A percentile compares a stretch with the other conserved stretches of the same genome.
These are phyloP conservation scores for Trapa incisa DNA, from an alignment of 345 rosid species.

Conservation along the genomic window DNA sequence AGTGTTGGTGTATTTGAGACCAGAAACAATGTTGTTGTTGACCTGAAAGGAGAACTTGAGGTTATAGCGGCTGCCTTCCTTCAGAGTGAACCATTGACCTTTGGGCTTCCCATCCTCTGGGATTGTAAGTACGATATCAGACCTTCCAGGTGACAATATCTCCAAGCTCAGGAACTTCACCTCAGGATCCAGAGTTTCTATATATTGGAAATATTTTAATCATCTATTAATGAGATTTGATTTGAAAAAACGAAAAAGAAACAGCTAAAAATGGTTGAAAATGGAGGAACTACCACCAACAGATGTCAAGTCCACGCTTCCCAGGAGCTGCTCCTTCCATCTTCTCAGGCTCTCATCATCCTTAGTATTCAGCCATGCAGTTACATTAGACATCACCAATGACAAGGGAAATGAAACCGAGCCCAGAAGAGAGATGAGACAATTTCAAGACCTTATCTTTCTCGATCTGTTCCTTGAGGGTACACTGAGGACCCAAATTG, in stretches of 20 bases:
- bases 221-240: not conserved
- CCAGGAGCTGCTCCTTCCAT: constrained; percentile 90
- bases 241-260: too few species aligned
- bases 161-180: constrained; percentile 60
- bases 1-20: constrained; percentile 59
- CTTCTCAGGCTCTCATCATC: constrained; percentile 92
- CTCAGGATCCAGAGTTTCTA: constrained; percentile 72
- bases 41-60: constrained; percentile 60
- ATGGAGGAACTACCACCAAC: constrained; percentile 43
- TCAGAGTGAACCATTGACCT: constrained; percentile 77
- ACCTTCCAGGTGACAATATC: constrained; percentile 55
- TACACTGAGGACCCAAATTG: constrained; percentile 51
- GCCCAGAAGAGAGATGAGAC: not conserved
- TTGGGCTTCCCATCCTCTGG: constrained; percentile 58
- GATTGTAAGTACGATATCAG: constrained; percentile 54
- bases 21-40: constrained; percentile 80
- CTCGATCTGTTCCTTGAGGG: constrained; percentile 54
- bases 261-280: not conserved
- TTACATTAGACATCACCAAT: too few species aligned
- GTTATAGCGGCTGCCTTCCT: constrained; percentile 73
- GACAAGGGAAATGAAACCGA: not conserved
- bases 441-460: constrained; percentile 43
- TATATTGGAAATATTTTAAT: not conserved
- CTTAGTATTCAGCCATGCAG: constrained; percentile 14
- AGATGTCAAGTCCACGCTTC: constrained; percentile 51